Evolutionary conservation across 208 protist genomes (phyloP), one percentile per base, ranked within the genome.

Genomic region (Acanthamoeba rhysodes): DNA sequence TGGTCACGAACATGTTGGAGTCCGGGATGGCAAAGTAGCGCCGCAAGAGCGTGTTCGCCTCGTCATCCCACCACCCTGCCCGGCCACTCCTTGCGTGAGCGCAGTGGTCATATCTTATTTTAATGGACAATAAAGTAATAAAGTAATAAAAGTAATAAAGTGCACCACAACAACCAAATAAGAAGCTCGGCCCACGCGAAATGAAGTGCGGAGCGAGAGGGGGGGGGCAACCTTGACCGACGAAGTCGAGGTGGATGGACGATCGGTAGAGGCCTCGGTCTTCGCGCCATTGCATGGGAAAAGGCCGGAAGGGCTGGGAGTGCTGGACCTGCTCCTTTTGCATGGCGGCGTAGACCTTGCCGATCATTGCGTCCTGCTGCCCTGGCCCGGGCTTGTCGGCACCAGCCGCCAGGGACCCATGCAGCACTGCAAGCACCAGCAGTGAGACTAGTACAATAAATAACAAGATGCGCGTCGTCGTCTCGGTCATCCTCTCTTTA

Each of bases 1-100:
- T 72, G 85, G 85, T 91, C 32, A 91, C 85, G 27, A 91, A 91
- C 85, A 91, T 91, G 57, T 91, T 91, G 48, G 85, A 91, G 24
- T 91, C 85, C 1, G 85, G 85, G 2, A 91, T 91, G 1, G 85
- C 85, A 91, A 91, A 91, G 57, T 91, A 37, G 48, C 85, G 85
- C 8, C 85, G 85, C 2, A 91, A 29, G 10, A 91, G 57, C 7
- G 85, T 91, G 57, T 91, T 74, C 27, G 34, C 2, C 20, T 64
- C 85, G 20, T 91, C 85, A 4, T 91, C 85, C 48, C 29, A 85
- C 76, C 76, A 85, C 1, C 76, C 76, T 85, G 41, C 4, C 3
- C n/a, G n/a, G 74, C 41, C 8, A 6, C 8, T 12, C 9, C 5
- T 48, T 7, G 10, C 55, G 55, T 20, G 7, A 18, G 20, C 59